These are phyloP conservation scores for Fraxinus dipetala DNA, from an alignment of 305 asterid species.

Conservation along the genomic window DNA sequence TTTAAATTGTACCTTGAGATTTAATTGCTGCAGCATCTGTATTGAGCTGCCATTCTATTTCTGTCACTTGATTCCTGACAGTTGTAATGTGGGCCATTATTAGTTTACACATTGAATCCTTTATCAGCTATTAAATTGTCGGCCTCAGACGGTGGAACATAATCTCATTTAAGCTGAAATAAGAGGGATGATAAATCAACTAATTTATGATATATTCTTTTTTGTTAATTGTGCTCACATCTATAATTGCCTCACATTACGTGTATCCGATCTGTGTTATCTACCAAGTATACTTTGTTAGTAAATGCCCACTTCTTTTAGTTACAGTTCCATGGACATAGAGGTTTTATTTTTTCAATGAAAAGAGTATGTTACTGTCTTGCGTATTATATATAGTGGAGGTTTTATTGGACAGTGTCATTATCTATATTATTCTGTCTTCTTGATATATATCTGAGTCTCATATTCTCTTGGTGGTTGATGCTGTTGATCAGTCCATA, in stretches of 20 bases:
- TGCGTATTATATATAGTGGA: not conserved
- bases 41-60: not conserved
- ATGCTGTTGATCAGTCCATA: slow-evolving; percentile 1
- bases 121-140: not conserved
- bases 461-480: not conserved
- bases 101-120: not conserved
- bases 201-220: not conserved
- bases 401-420: not conserved
- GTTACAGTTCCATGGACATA: not conserved
- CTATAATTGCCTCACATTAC: not conserved
- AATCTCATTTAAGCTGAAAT: not conserved
- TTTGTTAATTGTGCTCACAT: not conserved
- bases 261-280: not conserved
- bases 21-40: slow-evolving; percentile 1
- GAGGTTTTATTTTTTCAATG: not conserved
- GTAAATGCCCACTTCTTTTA: not conserved
- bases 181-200: not conserved
- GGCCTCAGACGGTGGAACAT: not conserved
- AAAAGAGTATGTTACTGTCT: not conserved
- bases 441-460: not conserved
- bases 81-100: not conserved
- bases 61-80: slow-evolving; percentile 6
- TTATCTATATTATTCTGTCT: not conserved
- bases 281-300: not conserved
- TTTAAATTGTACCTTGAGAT: slow-evolving; percentile 3